Evolutionary conservation across 345 rosid species (phyloP), one percentile per base, ranked within the genome.

Genomic region (Salix exigua): DNA sequence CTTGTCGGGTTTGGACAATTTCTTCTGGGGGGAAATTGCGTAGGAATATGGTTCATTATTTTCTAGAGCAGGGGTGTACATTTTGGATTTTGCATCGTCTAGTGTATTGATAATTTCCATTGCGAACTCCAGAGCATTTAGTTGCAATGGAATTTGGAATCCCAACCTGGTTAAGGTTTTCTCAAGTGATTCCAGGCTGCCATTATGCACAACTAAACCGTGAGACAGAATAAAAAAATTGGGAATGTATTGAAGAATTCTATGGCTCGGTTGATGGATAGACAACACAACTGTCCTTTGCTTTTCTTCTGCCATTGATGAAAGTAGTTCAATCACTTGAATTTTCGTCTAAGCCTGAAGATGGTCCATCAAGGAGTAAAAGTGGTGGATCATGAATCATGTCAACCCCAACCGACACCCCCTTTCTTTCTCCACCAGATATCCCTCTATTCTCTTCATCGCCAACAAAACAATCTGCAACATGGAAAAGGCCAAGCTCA

Each of bases 91-190:
- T 17, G 86, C 82, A 19, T 81, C 83, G 46, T 87, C 86, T 9
- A 91, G 82, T 1, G 82, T 71, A 4, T 82, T 84, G 19, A 95
- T 83, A 33, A 90, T 91, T 74, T 95, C 99, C 97, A 93, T 89
- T 70, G 97, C 94, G 66, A 87, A 93, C 65, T 95, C 97, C 0
- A 93, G 82, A 18, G 94, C 84, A 61, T 95, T 90, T 21, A 93
- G 73, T 70, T 95, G 97, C 28, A 73, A 44, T 0, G 97, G 99
- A 55, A 91, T 88, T 79, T 82, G 88, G 74, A 86, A 88, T 19
- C 99, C 98, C 35, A 90, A 53, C 23, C 80, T 81, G 3, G 74
- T 46, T 17, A 91, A 88, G 4, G 87, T 88, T 81, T 90, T 90
- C 78, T 91, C 97, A 3, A 93, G 89, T 55, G 69, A 82, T 31